Conservation (phyloP, 352 stramenopile species). For the Phytophthora pisi region DNA sequence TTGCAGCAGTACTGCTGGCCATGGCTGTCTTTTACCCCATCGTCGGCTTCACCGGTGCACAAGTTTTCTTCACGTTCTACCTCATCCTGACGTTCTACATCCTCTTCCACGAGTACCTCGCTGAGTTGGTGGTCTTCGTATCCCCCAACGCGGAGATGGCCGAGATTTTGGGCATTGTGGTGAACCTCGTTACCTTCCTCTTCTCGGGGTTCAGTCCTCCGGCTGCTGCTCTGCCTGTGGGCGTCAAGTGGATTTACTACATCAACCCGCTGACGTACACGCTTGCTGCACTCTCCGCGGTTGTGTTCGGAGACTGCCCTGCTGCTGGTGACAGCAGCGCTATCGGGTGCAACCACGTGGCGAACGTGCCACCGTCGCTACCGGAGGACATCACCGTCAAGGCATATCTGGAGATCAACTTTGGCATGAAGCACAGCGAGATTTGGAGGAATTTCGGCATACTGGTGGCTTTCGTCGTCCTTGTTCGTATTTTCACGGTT, state of each 20-base stretch:
- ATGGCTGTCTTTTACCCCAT: constrained; percentile 17
- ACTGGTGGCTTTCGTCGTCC: not conserved
- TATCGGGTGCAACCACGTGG: constrained; percentile 17
- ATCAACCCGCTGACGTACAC: constrained; percentile 45
- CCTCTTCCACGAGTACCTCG: constrained; percentile 34
- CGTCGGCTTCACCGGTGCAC: constrained; percentile 21
- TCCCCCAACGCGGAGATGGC: constrained; percentile 35
- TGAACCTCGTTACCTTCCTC: constrained; percentile 42
- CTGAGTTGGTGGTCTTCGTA: constrained; percentile 33
- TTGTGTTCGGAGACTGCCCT: constrained; percentile 41
- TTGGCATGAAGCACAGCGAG: constrained; percentile 15
- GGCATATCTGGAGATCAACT: constrained; percentile 22
- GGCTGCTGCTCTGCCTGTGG: constrained; percentile 25
- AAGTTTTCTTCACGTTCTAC: constrained; percentile 36
- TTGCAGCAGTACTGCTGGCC: constrained; percentile 3
- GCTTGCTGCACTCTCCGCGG: constrained; percentile 33
- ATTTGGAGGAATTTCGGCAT: constrained; percentile 22
- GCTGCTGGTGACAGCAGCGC: constrained; percentile 1
- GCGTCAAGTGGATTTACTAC: constrained; percentile 30
- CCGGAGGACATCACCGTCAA: constrained; percentile 16
- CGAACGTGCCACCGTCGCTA: constrained; percentile 7
- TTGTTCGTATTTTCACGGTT: constrained; percentile 9
- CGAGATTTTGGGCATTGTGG: constrained; percentile 35
- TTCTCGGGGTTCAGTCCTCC: constrained; percentile 47
- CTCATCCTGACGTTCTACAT: constrained; percentile 29